Conservation (phyloP, 179 eudicot species). For the Spinacia oleracea region DNA sequence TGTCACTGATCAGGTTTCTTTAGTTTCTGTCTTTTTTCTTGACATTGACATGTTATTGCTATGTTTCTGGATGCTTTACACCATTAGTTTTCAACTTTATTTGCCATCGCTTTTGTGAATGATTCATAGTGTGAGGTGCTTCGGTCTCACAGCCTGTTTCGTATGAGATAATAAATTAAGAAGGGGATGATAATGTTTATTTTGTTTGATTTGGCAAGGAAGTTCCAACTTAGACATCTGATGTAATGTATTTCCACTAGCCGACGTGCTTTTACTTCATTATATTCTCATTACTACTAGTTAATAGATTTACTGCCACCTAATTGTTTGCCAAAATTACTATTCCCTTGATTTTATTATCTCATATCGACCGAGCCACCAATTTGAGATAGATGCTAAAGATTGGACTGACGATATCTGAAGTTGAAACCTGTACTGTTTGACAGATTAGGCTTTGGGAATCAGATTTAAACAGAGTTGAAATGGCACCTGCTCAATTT, state of each 20-base stretch:
- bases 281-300: neutral
- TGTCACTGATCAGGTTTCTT: conserved; percentile 89
- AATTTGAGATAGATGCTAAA: neutral
- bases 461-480: conserved; percentile 87
- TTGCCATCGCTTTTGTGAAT: neutral
- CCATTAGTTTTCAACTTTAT: neutral
- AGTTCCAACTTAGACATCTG: neutral
- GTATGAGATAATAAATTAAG: neutral
- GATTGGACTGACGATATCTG: conserved; percentile 10
- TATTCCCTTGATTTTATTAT: neutral
- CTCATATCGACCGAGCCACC: neutral
- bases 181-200: neutral
- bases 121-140: neutral
- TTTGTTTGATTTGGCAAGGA: neutral
- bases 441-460: conserved; percentile 96
- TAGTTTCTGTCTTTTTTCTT: neutral
- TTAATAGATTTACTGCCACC: no score
- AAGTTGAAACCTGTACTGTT: conserved; percentile 14
- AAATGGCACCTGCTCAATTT: conserved; percentile 68
- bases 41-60: neutral
- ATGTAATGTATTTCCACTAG: neutral
- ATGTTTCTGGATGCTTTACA: neutral
- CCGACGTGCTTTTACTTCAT: neutral
- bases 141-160: neutral
- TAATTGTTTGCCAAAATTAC: neutral